These are phyloP conservation scores for Rhytidhysteron rufulum DNA, from an alignment of 2,329 filamentous ascomycete species.

Conservation along the genomic window DNA sequence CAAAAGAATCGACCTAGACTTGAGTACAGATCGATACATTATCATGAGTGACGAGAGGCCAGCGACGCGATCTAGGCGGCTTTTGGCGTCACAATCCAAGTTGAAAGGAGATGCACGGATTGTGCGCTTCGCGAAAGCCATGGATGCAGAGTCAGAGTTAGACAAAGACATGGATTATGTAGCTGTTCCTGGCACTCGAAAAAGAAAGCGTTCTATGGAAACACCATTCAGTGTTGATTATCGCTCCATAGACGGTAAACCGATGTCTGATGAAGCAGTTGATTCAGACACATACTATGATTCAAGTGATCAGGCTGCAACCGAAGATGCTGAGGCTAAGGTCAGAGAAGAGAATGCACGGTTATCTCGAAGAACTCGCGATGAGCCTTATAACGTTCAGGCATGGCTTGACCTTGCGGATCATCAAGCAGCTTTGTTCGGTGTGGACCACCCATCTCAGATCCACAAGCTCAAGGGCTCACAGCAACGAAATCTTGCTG, in stretches of 20 bases:
- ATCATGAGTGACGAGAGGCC: constrained; percentile 26
- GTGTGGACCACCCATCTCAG: constrained; percentile 39
- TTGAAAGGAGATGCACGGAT: constrained; percentile 20
- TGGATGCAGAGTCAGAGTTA: background rate
- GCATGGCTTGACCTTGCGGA: constrained; percentile 76
- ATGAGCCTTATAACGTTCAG: constrained; percentile 62
- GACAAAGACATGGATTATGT: constrained; percentile 27
- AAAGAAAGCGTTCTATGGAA: constrained; percentile 15
- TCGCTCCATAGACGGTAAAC: constrained; percentile 34
- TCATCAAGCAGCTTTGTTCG: constrained; percentile 69
- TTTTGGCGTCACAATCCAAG: constrained; percentile 32
- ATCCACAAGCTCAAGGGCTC: constrained; percentile 50
- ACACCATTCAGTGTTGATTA: constrained; percentile 27
- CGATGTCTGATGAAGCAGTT: constrained; percentile 11
- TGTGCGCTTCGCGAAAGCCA: constrained; percentile 20
- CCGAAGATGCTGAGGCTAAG: constrained; percentile 17
- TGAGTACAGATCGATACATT: constrained; percentile 49
- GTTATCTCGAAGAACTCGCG: constrained; percentile 61
- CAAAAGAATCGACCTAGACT: constrained; percentile 64
- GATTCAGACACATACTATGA: constrained; percentile 37
- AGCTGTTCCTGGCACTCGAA: constrained; percentile 14
- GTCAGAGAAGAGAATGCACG: constrained; percentile 54
- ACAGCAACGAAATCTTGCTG: constrained; percentile 66
- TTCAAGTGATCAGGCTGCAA: constrained; percentile 8
- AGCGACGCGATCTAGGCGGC: constrained; percentile 46